Evolutionary conservation across 495 filamentous ascomycete genomes (phyloP).

Genomic region (Penicillium alfredii): DNA sequence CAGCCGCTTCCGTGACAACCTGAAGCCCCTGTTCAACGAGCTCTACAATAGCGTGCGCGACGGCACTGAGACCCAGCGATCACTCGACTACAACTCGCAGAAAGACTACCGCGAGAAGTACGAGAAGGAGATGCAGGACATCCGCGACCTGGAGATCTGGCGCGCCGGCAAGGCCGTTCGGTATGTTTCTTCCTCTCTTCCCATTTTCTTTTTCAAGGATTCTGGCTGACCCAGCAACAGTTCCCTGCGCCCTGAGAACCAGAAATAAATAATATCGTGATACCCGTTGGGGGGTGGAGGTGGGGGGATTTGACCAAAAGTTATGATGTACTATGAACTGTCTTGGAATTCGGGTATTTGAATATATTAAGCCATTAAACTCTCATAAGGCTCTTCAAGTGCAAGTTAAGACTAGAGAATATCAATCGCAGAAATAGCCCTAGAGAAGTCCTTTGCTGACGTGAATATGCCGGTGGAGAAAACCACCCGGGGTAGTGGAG

Average conservation of each 20-base stretch:
- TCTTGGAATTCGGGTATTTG: constrained; percentile 23
- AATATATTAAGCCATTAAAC: constrained; percentile 12
- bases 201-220: too few relatives aligned
- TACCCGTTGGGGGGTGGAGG: constrained; percentile 26
- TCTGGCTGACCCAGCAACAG: too few relatives aligned
- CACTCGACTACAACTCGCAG: constrained; percentile 91
- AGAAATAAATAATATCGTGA: constrained; percentile 56
- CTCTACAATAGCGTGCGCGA: constrained; percentile 87
- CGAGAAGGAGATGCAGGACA: constrained; percentile 94
- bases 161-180: constrained; percentile 94
- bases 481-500: constrained; percentile 4
- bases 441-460: too few relatives aligned
- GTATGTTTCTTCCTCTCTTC: constrained; percentile 36
- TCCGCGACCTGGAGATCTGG: constrained; percentile 97
- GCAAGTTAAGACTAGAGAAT: too few relatives aligned
- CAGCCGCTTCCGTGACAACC: constrained; percentile 82
- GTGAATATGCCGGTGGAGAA: constrained; percentile 10
- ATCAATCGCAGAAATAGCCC: not conserved
- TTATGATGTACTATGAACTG: constrained; percentile 43
- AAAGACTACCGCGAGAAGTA: constrained; percentile 93
- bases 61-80: constrained; percentile 87
- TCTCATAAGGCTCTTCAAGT: too few relatives aligned
- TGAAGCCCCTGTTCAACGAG: constrained; percentile 97
- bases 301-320: too few relatives aligned
- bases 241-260: constrained; percentile 87